These are phyloP conservation scores for Nematocida displodere DNA, from an alignment of 371 early-diverging fungal genomes.

Conservation along the genomic window DNA sequence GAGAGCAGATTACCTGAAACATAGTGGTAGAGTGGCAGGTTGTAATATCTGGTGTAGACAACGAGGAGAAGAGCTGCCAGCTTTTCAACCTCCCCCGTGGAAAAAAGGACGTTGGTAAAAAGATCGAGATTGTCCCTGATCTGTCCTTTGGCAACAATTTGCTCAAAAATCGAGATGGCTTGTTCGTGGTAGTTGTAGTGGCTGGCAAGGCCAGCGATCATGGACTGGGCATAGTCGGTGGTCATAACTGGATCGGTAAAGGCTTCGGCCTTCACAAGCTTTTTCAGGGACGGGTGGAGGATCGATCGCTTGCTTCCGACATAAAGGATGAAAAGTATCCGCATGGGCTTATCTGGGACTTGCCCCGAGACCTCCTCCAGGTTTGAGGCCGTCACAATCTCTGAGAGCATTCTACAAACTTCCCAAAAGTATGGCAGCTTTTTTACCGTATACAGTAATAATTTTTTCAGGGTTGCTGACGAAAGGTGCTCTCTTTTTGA, in stretches of 20 bases:
- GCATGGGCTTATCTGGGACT: slow-evolving; percentile 23
- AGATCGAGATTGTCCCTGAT: slow-evolving; percentile 74
- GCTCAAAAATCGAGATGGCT: slow-evolving; percentile 51
- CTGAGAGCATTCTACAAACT: slow-evolving; percentile 51
- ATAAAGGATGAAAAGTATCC: slow-evolving; percentile 14
- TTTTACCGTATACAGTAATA: slow-evolving; percentile 37
- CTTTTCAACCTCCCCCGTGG: slow-evolving; percentile 68
- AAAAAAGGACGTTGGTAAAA: slow-evolving; percentile 79
- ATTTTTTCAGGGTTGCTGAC: slow-evolving; percentile 19
- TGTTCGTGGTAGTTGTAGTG: slow-evolving; percentile 48
- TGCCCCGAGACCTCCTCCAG: slow-evolving; percentile 5
- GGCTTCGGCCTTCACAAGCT: slow-evolving; percentile 15
- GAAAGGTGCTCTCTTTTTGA: slow-evolving; percentile 51
- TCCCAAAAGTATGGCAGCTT: slow-evolving; percentile 60
- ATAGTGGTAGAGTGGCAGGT: slow-evolving; percentile 76
- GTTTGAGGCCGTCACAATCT: slow-evolving; percentile 8
- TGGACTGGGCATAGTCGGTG: slow-evolving; percentile 7
- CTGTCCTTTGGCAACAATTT: slow-evolving; percentile 64
- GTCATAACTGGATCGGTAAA: not conserved
- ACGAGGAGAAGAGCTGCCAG: slow-evolving; percentile 74
- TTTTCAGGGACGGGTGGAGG: slow-evolving; percentile 49
- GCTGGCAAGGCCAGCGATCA: slow-evolving; percentile 55
- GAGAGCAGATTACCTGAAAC: slow-evolving; percentile 83
- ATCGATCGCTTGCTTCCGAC: slow-evolving; percentile 40
- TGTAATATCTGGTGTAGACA: slow-evolving; percentile 71